Evolutionary conservation across 495 filamentous ascomycete species (phyloP), one percentile per base, ranked within the genome.

Genomic region (Penicillium robsamsonii): DNA sequence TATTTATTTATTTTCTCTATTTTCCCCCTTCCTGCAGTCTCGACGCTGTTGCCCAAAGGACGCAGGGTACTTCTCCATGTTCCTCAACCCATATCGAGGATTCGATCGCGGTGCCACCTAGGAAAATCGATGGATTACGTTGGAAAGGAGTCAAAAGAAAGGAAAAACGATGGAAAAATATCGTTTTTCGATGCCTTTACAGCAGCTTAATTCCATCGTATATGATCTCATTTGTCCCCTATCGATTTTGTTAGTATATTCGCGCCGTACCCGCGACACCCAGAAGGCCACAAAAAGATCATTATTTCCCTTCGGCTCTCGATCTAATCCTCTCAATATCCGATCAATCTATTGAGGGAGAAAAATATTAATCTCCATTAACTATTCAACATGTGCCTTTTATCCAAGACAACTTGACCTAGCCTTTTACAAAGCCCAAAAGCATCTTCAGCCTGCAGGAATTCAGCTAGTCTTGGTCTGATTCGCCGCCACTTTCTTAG

Each of bases 31-130:
- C 45, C 46, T 50, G 45, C 33, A 47, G 9, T 27, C 38, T 54
- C 29, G 24, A 52, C 17, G 20, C 24, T 46, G 42, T 54, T 54
- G 52, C 52, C 42, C 43, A 54, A 46, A 54, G 37, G 50, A 67
- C 61, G 58, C 59, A 63, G 60, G 62, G 57, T 61, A 56, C 60
- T 52, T 43, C 17, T 58, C 53, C 51, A 6, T 59, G 53, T 55
- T 50, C 40, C 18, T 50, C 59, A 63, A 55, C 55, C 56, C 54
- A 46, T 53, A 58, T 54, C 55, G 45, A 37, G 53, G 20, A 45
- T 49, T 50, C 58, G 59, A 62, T 65, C 64, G 53, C 46, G 54
- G 65, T 68, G n/a, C 33, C 44, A 68, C 62, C 57, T 59, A 59
- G 59, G 62, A 63, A 63, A 58, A 57, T 65, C 59, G 22, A 12